Evolutionary conservation across 2,329 filamentous ascomycete genomes (phyloP), one percentile per base, ranked within the genome.

Genomic region (Claviceps sp.): DNA sequence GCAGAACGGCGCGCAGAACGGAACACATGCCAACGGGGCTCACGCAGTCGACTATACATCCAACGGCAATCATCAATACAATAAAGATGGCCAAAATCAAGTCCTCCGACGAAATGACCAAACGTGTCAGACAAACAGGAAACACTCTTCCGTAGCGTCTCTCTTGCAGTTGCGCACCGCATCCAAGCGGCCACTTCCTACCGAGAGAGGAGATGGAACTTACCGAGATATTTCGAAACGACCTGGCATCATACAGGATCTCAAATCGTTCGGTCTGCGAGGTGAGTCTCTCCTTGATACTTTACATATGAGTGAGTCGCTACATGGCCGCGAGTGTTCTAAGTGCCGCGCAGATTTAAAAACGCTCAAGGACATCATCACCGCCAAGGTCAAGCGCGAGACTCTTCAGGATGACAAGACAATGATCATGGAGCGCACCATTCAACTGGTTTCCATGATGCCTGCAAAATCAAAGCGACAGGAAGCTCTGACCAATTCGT

Each of bases 371-470:
- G 71, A 77, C 5, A 67, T 88, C 39, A 69, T 87, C 52, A 75
- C 77, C 51, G 73, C 70, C 54, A 82, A 86, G 65, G 64, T 82
- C 36, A 82, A 78, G 58, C 82, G 84, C 1, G 74, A 76, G 52
- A 71, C 78, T 47, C 71, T 83, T 11, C 66, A 79, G 5, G 82
- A 91, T 59, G 87, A 91, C 69, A 86, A 85, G 68, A 85, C 82
- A 1, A 85, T 87, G 73, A 71, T 88, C 45, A 86, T 88, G 80
- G 85, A 88, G 64, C 73, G 79, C 7, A 74, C 84, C 5, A 87
- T 88, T 54, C 78, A 83, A 69, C 71, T 88, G 16, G 83, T 87
- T 5, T 75, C 82, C 13, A 77, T 76, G 36, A 70, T 88, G 37
- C 83, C 82, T 1, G 67, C 75, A 48, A 71, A 76, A 51, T 88